Conservation (phyloP, 768 basidiomycete genomes). For the Xerocomellus intermedius region DNA sequence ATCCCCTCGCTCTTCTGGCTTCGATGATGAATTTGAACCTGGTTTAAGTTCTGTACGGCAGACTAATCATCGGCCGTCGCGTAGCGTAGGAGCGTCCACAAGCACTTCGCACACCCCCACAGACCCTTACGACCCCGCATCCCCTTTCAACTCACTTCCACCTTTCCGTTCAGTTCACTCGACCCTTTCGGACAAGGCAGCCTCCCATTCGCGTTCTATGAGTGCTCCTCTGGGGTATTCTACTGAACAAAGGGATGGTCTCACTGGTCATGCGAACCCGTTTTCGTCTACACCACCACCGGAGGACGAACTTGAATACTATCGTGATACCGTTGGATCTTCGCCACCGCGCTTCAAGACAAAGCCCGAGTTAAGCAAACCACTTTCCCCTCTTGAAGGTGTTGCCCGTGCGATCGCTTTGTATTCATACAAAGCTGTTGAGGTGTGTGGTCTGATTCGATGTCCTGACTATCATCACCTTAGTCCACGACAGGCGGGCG, state of each 20-base stretch:
- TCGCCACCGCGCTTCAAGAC: conserved; percentile 40
- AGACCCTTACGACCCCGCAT: conserved; percentile 34
- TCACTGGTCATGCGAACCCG: conserved; percentile 23
- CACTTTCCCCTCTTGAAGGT: conserved; percentile 55
- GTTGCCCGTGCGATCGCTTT: conserved; percentile 72
- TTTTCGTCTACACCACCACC: conserved; percentile 26
- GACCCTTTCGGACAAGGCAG: conserved; percentile 31
- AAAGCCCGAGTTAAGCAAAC: conserved; percentile 49
- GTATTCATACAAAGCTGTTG: conserved; percentile 70
- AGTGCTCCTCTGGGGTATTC: conserved; percentile 29
- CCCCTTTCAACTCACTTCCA: conserved; percentile 36
- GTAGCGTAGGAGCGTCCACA: conserved; percentile 13
- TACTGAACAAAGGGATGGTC: conserved; percentile 1
- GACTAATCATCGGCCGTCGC: conserved; percentile 22
- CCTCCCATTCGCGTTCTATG: conserved; percentile 35
- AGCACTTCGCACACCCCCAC: conserved; percentile 9
- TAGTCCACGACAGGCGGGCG: conserved; percentile 52
- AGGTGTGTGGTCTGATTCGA: conserved; percentile 42
- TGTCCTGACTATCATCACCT: conserved; percentile 1
- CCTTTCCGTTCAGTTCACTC: conserved; percentile 34
- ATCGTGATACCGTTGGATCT: conserved; percentile 7
- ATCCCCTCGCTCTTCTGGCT: conserved; percentile 20
- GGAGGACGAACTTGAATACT: conserved; percentile 19
- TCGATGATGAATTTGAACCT: conserved; percentile 47
- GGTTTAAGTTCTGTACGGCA: conserved; percentile 37